phyloP scores from a whole-genome alignment of 768 basidiomycete genomes.

The Pleurotus tuoliensis region DNA sequence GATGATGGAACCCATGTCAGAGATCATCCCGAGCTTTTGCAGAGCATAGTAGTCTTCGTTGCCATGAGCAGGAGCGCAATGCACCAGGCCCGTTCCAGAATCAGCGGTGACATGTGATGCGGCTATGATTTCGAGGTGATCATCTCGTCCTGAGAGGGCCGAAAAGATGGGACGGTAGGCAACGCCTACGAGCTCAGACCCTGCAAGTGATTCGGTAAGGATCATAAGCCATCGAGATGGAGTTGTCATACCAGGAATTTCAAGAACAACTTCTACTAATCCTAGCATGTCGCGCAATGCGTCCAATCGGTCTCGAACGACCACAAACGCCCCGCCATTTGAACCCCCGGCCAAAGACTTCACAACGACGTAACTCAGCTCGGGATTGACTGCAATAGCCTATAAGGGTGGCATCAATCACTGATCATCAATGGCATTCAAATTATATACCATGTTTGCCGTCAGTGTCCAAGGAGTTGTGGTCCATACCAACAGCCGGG shows the following conservation, averaged over 20 bases:
- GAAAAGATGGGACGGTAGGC: constrained; percentile 63
- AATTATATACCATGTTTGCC: constrained; percentile 78
- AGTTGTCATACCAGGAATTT: constrained; percentile 30
- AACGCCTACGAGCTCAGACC: constrained; percentile 55
- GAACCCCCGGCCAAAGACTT: constrained; percentile 16
- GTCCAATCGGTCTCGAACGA: constrained; percentile 49
- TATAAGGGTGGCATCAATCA: constrained; percentile 22
- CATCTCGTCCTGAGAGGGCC: constrained; percentile 22
- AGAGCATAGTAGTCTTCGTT: constrained; percentile 86
- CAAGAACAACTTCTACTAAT: constrained; percentile 28
- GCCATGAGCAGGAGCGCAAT: constrained; percentile 94
- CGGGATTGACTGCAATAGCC: constrained; percentile 86
- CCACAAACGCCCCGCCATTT: constrained; percentile 30
- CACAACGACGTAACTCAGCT: constrained; percentile 63
- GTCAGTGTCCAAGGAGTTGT: constrained; percentile 98
- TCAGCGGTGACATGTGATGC: constrained; percentile 77
- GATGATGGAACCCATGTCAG: constrained; percentile 35
- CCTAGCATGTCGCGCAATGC: constrained; percentile 34
- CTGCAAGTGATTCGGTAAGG: constrained; percentile 20
- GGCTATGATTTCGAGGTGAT: constrained; percentile 50
- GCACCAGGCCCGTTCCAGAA: constrained; percentile 94
- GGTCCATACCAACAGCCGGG: constrained; percentile 85
- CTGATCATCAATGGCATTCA: constrained; percentile 13
- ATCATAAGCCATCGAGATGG: not conserved
- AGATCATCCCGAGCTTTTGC: constrained; percentile 50